Percentiles rank a stretch among this genome's conserved stretches.
These are phyloP conservation scores for Podosphaera fusca DNA, from an alignment of 2,329 filamentous ascomycete species.

Conservation along the genomic window DNA sequence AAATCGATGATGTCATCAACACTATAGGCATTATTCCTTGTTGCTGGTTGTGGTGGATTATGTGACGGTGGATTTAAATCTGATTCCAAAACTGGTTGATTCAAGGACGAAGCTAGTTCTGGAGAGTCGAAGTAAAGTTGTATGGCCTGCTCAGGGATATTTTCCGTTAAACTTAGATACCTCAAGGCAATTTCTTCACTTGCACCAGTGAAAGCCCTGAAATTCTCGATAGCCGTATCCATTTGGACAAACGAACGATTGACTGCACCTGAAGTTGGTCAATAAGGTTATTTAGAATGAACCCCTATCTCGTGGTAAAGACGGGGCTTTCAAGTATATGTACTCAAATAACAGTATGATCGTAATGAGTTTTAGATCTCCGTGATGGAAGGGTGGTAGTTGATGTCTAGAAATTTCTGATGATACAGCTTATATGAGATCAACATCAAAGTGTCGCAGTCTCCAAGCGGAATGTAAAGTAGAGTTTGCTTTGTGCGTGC, in stretches of 20 bases:
- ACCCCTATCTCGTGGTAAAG: too few species aligned
- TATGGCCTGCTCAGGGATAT: conserved; percentile 65
- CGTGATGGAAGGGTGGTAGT: too few species aligned
- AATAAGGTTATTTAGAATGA: too few species aligned
- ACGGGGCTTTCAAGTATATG: too few species aligned
- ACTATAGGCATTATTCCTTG: conserved; percentile 18
- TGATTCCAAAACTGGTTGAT: conserved; percentile 2
- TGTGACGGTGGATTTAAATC: conserved; percentile 2
- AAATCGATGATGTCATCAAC: conserved; percentile 25
- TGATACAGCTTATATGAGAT: too few species aligned
- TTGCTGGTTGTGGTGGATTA: conserved; percentile 12
- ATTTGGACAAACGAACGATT: conserved; percentile 3
- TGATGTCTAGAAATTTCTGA: too few species aligned
- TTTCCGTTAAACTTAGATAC: conserved; percentile 68
- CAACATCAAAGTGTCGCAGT: too few species aligned
- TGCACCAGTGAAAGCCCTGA: conserved; percentile 61
- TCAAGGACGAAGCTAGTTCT: conserved; percentile 28
- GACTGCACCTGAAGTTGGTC: too few species aligned
- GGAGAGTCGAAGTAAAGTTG: conserved; percentile 79
- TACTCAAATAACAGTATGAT: too few species aligned
- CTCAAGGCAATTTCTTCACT: conserved; percentile 51
- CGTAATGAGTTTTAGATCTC: too few species aligned
- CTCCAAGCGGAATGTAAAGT: too few species aligned
- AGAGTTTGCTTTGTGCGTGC: too few species aligned
- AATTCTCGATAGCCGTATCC: conserved; percentile 48